These are phyloP conservation scores for Mantamonas sphyraenae DNA, from an alignment of 78 protist species.

Conservation along the genomic window DNA sequence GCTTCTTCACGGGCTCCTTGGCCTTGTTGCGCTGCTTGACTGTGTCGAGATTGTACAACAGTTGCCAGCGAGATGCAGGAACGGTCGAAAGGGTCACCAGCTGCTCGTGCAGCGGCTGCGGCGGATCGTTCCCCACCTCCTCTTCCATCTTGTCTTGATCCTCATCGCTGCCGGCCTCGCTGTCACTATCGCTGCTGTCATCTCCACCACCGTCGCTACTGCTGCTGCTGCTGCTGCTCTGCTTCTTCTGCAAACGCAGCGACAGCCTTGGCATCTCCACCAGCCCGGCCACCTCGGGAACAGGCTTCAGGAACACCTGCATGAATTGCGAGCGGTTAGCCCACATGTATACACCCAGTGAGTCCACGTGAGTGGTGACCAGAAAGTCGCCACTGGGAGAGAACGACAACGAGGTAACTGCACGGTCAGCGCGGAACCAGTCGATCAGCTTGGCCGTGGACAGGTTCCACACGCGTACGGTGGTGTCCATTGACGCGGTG, in stretches of 20 bases:
- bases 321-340: constrained; percentile 47
- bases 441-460: constrained; percentile 30
- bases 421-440: constrained; percentile 9
- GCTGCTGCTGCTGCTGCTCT: neutral
- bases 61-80: constrained; percentile 43
- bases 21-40: constrained; percentile 53
- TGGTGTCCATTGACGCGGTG: constrained; percentile 26
- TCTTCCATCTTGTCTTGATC: constrained; percentile 9
- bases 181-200: no score
- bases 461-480: constrained; percentile 33
- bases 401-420: constrained; percentile 32
- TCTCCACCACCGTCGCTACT: neutral
- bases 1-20: constrained; percentile 14
- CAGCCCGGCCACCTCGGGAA: no score
- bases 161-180: constrained; percentile 18
- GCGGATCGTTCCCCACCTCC: neutral
- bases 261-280: no score
- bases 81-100: constrained; percentile 22
- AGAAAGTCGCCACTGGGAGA: constrained; percentile 21
- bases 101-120: neutral
- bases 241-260: no score
- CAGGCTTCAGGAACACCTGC: no score
- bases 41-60: constrained; percentile 34
- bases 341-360: constrained; percentile 36
- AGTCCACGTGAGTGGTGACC: constrained; percentile 36